A percentile compares a stretch with the other conserved stretches of the same genome.
Conservation (phyloP, 441 rosid species). For the Erysimum cheiri region DNA sequence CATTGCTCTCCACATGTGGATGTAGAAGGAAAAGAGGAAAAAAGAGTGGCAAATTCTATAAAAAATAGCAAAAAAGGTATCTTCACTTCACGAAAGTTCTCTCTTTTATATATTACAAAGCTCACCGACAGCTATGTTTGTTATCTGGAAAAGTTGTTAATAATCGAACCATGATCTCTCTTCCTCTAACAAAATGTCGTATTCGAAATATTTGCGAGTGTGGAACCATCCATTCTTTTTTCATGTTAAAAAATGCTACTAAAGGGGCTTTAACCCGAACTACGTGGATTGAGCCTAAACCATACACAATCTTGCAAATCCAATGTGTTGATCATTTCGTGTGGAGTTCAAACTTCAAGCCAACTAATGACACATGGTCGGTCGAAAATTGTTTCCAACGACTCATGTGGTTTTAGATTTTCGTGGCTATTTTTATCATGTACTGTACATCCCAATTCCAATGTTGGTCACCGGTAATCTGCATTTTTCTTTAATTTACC, state of each 20-base stretch:
- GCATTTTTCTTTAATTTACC: neutral
- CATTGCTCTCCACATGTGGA: constrained; percentile 33
- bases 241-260: constrained; percentile 14
- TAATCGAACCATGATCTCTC: constrained; percentile 33
- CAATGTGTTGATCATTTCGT: constrained; percentile 7
- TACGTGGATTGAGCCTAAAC: constrained; percentile 32
- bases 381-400: constrained; percentile 18
- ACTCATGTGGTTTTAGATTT: constrained; percentile 26
- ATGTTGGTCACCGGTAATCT: neutral
- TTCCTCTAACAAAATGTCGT: constrained; percentile 8
- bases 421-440: neutral
- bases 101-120: constrained; percentile 17
- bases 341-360: constrained; percentile 18
- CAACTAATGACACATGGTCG: constrained; percentile 16
- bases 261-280: constrained; percentile 16
- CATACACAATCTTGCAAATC: constrained; percentile 11
- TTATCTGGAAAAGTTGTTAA: constrained; percentile 36
- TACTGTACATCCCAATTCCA: neutral
- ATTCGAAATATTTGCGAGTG: constrained; percentile 8
- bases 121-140: constrained; percentile 35
- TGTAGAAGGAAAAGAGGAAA: constrained; percentile 8
- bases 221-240: constrained; percentile 33
- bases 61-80: constrained; percentile 9
- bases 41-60: constrained; percentile 1
- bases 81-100: constrained; percentile 21